Evolutionary conservation across 176 grass and related monocot genomes (phyloP), one percentile per base, ranked within the genome.

Genomic region (Oryza punctata): DNA sequence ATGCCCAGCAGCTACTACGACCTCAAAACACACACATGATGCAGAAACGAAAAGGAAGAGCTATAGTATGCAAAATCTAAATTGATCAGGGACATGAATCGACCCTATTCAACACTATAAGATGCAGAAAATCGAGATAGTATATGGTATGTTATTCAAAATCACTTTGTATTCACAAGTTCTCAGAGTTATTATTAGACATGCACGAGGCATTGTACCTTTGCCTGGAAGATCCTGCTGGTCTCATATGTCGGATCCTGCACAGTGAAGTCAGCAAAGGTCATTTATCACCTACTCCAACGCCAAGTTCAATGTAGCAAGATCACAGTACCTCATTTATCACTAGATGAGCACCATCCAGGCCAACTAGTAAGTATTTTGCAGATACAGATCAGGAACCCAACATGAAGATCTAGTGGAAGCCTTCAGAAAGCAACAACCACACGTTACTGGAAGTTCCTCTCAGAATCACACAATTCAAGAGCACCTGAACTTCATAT

Each of bases 251-350:
- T 81, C 78, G 50, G 43, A 94, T 65, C 84, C 75, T 70, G 21
- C 63, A 52, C 28, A 72, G 60, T 37, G 75, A 73, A 54, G 3
- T 16, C 63, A 35, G 37, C 37, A 90, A 90, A 69, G 27, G 66
- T 2, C 72, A 85, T 65, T 67, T 87, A 76, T 72, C 71, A 88
- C 54, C 63, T 86, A 75, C n/a, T n/a, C n/a, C 43, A 40, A 63
- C 63, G 30, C 81, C 70, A 60, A 84, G 75, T 76, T 85, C 83
- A 49, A 49, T 84, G 76, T 65, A 82, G 75, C 65, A 83, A 94
- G 70, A 77, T 12, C 49, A 26, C 24, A 78, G 27, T 75, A 40
- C 87, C 21, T 78, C 84, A 25, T 87, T 38, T 38, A 38, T 38
- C 37, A 61, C n/a, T 81, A 25, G 44, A 80, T 80, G 59, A 84